Evolutionary conservation across 1,139 yeast species (phyloP), one percentile per base, ranked within the genome.

Genomic region (Neolecta irregularis): DNA sequence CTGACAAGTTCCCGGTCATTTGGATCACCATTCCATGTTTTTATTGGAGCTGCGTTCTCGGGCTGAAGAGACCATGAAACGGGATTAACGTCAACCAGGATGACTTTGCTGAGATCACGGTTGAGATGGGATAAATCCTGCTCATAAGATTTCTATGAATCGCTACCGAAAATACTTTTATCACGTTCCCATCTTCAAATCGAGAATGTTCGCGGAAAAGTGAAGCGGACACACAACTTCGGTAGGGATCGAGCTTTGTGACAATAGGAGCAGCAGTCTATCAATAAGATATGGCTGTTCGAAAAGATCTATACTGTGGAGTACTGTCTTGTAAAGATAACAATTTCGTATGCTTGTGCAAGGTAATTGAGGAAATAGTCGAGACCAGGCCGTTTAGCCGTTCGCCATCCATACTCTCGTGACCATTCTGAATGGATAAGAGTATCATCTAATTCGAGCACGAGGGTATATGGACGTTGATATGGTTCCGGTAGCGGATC

Each of bases 361-460:
- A 88, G 65, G 59, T 88, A 88, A 24, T 93, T 93, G 55, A 88
- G 64, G 62, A 88, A 88, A 64, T 91, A 91, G 59, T 91, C 98
- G 44, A 81, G 73, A 41, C 98, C 99, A 30, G 98, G 98, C 62
- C 99, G 79, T 65, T 91, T 91, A 30, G 93, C 96, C 15, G 96
- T 88, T 62, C 93, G 74, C 99, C 99, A 88, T 37, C 98, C 98
- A 53, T 74, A 68, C 56, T 80, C 73, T 47, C 83, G 73, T 41
- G 79, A 72, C 98, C 98, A 88, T 43, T 76, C 80, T 32, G 93
- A 75, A 57, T 88, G 94, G 42, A 85, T 72, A 54, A 88, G 67
- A 43, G 88, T 64, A 53, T 88, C 98, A 48, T 88, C 98, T 50
- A 88, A 67, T 19, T 83, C 76, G 46, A 88, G 60, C 4, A 88